These are phyloP conservation scores for Rhododendron ferrugineum DNA, from an alignment of 148 eudicot species.

Conservation along the genomic window DNA sequence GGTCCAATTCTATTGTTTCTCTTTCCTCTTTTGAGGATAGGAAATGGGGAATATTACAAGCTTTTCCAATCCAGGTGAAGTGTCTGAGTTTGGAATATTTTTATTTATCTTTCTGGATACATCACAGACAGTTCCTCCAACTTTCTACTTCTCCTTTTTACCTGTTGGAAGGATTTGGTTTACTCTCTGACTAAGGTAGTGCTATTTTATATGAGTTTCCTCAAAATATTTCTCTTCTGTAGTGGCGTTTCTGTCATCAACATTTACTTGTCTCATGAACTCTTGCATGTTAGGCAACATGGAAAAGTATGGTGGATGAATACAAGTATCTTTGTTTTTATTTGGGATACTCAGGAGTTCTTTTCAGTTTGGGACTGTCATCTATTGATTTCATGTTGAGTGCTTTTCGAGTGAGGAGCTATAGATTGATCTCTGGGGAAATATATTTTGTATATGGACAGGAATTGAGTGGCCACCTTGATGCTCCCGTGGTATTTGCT, in stretches of 20 bases:
- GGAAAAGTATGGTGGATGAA: neutral
- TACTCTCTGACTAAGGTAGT: neutral
- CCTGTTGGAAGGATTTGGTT: neutral
- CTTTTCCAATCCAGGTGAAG: neutral
- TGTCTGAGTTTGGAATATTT: neutral
- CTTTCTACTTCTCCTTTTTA: neutral
- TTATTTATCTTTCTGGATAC: neutral
- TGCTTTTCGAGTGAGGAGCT: neutral
- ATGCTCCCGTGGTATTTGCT: slow-evolving; percentile 82
- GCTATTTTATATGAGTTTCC: neutral
- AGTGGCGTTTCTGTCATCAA: neutral
- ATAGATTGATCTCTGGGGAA: slow-evolving; percentile 13
- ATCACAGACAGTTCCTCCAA: neutral
- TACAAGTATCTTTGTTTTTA: neutral
- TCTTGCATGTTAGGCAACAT: slow-evolving; percentile 3
- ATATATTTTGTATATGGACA: slow-evolving; percentile 32
- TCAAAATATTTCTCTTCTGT: neutral
- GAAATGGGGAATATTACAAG: neutral
- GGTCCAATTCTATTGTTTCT: neutral
- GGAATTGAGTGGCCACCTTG: slow-evolving; percentile 62
- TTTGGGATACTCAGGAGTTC: neutral
- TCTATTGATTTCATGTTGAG: neutral
- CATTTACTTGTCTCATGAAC: neutral
- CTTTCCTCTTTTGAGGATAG: neutral
- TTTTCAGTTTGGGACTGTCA: neutral